phyloP scores from a whole-genome alignment of 2,329 filamentous ascomycete genomes.

The Elsinoe perseae region DNA sequence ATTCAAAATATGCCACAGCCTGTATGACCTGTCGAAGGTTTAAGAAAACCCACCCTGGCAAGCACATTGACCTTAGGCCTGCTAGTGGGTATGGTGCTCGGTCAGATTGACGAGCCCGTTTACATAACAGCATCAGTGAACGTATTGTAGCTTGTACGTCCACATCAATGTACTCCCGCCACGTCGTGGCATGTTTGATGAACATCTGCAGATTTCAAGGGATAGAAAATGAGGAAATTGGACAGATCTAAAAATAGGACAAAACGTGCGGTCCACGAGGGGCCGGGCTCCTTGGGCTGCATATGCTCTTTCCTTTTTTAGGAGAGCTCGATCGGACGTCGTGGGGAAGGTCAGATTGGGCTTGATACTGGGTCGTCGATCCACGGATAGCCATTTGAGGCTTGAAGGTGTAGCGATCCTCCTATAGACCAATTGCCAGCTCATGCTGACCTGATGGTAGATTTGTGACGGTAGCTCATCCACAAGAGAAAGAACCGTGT shows the following conservation, averaged over 20 bases:
- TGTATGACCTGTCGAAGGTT: too few relatives aligned
- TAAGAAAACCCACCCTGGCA: too few relatives aligned
- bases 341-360: constrained; percentile 10
- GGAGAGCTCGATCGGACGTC: not conserved
- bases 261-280: constrained; percentile 1
- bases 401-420: not conserved
- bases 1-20: too few relatives aligned
- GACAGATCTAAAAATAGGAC: constrained; percentile 9
- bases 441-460: not conserved
- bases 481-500: not conserved
- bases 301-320: constrained; percentile 12
- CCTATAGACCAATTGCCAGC: too few relatives aligned
- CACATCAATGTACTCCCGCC: not conserved
- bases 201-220: constrained; percentile 12
- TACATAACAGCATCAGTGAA: too few relatives aligned
- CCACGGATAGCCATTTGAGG: not conserved
- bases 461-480: not conserved
- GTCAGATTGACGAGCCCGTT: too few relatives aligned
- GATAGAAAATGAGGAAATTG: constrained; percentile 9
- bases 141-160: too few relatives aligned
- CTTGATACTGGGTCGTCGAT: constrained; percentile 5
- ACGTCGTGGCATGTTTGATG: not conserved
- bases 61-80: too few relatives aligned
- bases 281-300: constrained; percentile 4
- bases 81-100: too few relatives aligned